Base-by-base conservation (phyloP, 2,329 filamentous ascomycete genomes). In the Fusarium miscanthi region DNA sequence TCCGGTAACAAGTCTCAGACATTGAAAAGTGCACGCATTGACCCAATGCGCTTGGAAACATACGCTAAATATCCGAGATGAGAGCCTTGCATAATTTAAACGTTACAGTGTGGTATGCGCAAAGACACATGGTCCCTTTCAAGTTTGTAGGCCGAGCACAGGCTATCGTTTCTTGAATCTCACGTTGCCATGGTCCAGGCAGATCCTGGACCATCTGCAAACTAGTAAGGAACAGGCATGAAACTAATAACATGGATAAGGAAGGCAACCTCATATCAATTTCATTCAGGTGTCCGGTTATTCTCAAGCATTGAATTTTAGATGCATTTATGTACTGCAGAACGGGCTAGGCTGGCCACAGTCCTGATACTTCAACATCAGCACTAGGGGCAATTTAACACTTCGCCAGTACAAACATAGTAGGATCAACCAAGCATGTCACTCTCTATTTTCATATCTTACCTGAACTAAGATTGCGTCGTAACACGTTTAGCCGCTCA, bases 131-230 rank as follows among this genome's bases (percentile, higher is more conserved):
- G 21, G 0, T 5, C 10, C 10, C 10, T 17, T 10, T 7, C 2
- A 13, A 43, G 6, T 4, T 7, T 25, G 19, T 11, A 19, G 17
- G 16, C 11, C 1, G 7, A 19, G 23, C 7, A 11, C 19, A 25
- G 5, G 11, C 42, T 19, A 19, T 5, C 11, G 4, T 25, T 19
- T 46, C 8, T 10, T 30, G 13, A 19, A 16, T n/a, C 8, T 30
- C 4, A 21, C 30, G 4, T 2, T 30, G 0, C 19, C 0, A 11
- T 4, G 9, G n/a, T n/a, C n/a, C n/a, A n/a, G n/a, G n/a, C n/a
- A n/a, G n/a, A n/a, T n/a, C n/a, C n/a, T 30, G 4, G 6, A 30
- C 6, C 13, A 0, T 21, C 13, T 1, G 6, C 3, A 21, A 21
- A 19, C 43, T 27, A 25, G 21, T 10, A 12, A 27, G 12, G 25